Base-by-base conservation (phyloP, 208 protist genomes). In the Herpetomonas tarakana region DNA sequence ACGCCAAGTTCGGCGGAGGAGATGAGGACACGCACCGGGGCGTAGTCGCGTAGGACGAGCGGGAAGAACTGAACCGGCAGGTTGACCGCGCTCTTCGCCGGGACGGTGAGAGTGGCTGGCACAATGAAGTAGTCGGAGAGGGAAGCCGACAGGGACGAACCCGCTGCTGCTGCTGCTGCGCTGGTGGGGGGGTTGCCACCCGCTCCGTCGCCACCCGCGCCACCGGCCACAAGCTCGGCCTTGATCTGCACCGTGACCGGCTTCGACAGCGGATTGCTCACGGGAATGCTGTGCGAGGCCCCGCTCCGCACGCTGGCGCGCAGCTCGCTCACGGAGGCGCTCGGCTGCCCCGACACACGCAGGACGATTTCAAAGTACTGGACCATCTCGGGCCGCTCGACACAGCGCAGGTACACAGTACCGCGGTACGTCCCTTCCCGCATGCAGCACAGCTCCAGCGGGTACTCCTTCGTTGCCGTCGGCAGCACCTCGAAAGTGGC, bases 221-320 rank as follows among this genome's bases (percentile, higher is more conserved):
- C 61, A 79, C 62, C 76, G 39, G 68, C 67, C 16, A 55, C 68
- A 38, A 65, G 76, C 45, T 87, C 86, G 16, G 90, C 54, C 60
- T 74, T 86, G 30, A 65, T 78, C 3, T 50, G 80, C 31, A 97
- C 73, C 7, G 65, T 83, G 27, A 91, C 86, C 11, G 78, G 66
- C 60, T 86, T 86, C 2, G 56, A 46, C 0, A 98, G 81, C 11
- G 94, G 93, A 78, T 98, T 99, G 28, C 74, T 80, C 51, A 99
- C 58, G 0, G 73, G 53, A 21, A 98, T 71, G 29, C 63, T 68
- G 58, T 97, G 74, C 39, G 62, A 70, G 7, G 86, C 68, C 30
- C 53, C n/a, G 57, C 75, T 76, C n/a, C 97, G 91, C 38, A 97
- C 81, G 1, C 76, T 44, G 1, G 96, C 79, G 14, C 75, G 69